Base-by-base conservation (phyloP, 768 basidiomycete genomes). In the Boletus eberwhitei region DNA sequence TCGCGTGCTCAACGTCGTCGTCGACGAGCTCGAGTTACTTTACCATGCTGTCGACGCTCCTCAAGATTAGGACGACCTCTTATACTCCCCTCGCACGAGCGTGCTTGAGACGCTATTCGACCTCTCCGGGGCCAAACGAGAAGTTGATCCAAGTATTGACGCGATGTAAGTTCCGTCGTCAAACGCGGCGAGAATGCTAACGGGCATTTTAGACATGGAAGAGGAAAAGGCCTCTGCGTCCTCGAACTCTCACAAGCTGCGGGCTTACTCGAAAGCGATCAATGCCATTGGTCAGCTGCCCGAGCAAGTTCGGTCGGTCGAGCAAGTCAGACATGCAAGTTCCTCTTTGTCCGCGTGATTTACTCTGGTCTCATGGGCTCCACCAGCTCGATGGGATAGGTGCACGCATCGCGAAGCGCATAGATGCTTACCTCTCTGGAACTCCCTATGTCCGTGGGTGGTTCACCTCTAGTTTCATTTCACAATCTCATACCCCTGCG, bases 191-290 rank as follows among this genome's bases (percentile, higher is more conserved):
- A 11, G 8, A 14, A 41, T 42, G 24, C 53, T 59, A 9, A 56
- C 34, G 35, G 26, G 26, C 48, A 37, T 32, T 22, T 24, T 41
- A 61, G 82, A 76, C 63, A 73, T 75, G 64, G 64, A 75, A 43
- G 73, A 75, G 17, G 82, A 82, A 57, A 69, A 73, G n/a, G 44
- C 59, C 8, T 71, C 70, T 13, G 35, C 61, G 4, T 52, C 61
- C 21, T 53, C 69, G n/a, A 83, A 82, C 55, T 55, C 55, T 5
- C 82, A 73, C 71, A 83, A 80, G 70, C 66, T 83, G 17, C 73
- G 74, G 50, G 79, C 82, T 21, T 83, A 79, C 58, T 67, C 69
- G 41, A 74, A 67, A 52, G 82, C 82, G 4, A 80, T 84, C 50
- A 68, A 65, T 8, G 69, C 67, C 31, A 72, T 84, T 41, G 58